Base-by-base conservation (phyloP, 495 filamentous ascomycete genomes). In the Aspergillus carlsbadensis region DNA sequence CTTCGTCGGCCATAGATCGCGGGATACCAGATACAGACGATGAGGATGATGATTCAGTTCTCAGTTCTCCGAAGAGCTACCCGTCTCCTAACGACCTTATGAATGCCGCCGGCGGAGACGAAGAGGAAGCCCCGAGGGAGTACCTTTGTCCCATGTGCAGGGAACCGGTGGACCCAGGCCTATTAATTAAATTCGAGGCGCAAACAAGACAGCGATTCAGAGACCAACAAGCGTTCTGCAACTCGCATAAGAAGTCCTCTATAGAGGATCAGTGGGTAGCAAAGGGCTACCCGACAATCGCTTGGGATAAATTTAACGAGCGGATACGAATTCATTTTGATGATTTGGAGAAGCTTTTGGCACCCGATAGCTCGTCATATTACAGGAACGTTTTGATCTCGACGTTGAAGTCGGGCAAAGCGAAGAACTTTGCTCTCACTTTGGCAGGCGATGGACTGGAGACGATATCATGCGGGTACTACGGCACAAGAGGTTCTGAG, bases 401-500 rank as follows among this genome's bases (percentile, higher is more conserved):
- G n/a, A 80, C 66, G 2, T 67, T 91, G 44, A 80, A 81, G 35
- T 68, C 73, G 3, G 86, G 88, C 6, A 77, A 82, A 58, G 83
- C 84, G 54, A 82, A 82, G 54, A 85, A 82, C 17, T 70, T 87
- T 43, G 70, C 81, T 34, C 78, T 84, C 57, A 82, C 74, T 3
- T 39, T 78, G 21, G 44, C 57, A 41, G 65, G 64, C 22, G 68
- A 76, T 50, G 66, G 65, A 3, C 48, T 75, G 36, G 76, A 76
- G 57, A 69, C 52, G 6, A 76, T 82, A 40, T 82, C 72, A 3
- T 85, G 86, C 24, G 94, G 94, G 0, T 98, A 98, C 66, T 98
- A 97, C 68, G 94, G 94, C 1, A 80, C 86, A 1, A 79, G 87
- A 49, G 94, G 94, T 0, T 76, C 89, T 17, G 78, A 79, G 20